These are phyloP conservation scores for Kernera saxatilis DNA, from an alignment of 345 rosid genomes.

Conservation along the genomic window DNA sequence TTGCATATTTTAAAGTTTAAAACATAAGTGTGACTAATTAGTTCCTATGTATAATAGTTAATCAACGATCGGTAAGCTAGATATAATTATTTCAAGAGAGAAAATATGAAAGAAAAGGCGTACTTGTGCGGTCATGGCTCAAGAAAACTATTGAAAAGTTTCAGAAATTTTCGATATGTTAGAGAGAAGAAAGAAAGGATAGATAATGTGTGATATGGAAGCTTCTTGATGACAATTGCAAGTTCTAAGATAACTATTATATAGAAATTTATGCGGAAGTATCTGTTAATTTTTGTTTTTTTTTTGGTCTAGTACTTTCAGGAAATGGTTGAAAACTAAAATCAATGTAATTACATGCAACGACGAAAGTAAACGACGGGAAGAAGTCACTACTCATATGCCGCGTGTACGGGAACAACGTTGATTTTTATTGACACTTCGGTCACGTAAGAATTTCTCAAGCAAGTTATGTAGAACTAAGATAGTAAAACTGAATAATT, in stretches of 20 bases:
- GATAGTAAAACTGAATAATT: too few relatives aligned
- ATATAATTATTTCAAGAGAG: neutral
- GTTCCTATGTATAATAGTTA: neutral
- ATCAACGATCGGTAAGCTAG: neutral
- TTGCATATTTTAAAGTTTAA: too few relatives aligned
- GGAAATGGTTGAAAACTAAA: too few relatives aligned
- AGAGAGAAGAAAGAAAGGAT: neutral
- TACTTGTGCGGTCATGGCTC: slow-evolving; percentile 13
- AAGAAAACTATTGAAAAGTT: neutral
- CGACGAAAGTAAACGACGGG: too few relatives aligned
- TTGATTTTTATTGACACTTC: too few relatives aligned
- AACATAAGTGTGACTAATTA: neutral
- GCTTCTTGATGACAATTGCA: slow-evolving; percentile 11
- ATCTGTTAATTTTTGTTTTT: too few relatives aligned
- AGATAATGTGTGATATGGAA: neutral
- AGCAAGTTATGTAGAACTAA: too few relatives aligned
- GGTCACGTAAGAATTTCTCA: too few relatives aligned
- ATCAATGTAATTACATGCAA: too few relatives aligned
- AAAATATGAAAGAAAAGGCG: neutral
- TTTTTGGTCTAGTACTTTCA: too few relatives aligned
- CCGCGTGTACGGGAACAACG: too few relatives aligned
- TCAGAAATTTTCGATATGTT: neutral
- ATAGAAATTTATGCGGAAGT: slow-evolving; percentile 14
- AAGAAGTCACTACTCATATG: too few relatives aligned
- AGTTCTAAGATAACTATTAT: neutral